phyloP scores from a whole-genome alignment of 345 rosid species.

The Aurinia saxatilis region DNA sequence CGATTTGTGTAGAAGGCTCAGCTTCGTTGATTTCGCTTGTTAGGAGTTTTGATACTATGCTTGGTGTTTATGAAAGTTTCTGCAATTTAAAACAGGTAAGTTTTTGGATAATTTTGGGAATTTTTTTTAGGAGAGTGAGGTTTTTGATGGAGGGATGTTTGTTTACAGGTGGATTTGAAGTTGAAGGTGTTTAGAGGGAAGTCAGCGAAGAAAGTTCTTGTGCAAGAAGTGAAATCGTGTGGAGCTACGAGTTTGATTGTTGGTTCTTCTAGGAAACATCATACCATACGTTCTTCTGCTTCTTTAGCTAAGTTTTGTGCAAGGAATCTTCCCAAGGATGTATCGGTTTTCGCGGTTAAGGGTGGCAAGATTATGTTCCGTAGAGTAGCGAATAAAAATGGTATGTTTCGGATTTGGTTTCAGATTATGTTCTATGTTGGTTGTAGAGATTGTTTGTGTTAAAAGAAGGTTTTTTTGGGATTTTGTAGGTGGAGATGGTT shows the following conservation, averaged over 20 bases:
- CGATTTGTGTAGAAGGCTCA: conserved; percentile 42
- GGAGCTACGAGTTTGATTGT: conserved; percentile 56
- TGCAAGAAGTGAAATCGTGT: conserved; percentile 59
- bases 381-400: conserved; percentile 18
- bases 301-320: conserved; percentile 82
- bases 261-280: conserved; percentile 54
- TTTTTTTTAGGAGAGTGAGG: background rate
- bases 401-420: conserved; percentile 13
- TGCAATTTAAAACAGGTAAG: conserved; percentile 87
- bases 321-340: conserved; percentile 49
- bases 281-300: conserved; percentile 47
- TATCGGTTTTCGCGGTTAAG: conserved; percentile 59
- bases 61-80: conserved; percentile 88
- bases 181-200: conserved; percentile 75
- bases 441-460: background rate
- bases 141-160: background rate
- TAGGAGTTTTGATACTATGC: conserved; percentile 66
- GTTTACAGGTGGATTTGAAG: conserved; percentile 79
- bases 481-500: conserved; percentile 17
- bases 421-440: conserved; percentile 13
- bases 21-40: conserved; percentile 66
- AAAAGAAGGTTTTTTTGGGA: background rate
- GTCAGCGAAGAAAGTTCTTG: conserved; percentile 56
- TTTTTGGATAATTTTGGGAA: background rate
- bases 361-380: conserved; percentile 67